phyloP scores from a whole-genome alignment of 805 yeast genomes.

The Candida koratica region DNA sequence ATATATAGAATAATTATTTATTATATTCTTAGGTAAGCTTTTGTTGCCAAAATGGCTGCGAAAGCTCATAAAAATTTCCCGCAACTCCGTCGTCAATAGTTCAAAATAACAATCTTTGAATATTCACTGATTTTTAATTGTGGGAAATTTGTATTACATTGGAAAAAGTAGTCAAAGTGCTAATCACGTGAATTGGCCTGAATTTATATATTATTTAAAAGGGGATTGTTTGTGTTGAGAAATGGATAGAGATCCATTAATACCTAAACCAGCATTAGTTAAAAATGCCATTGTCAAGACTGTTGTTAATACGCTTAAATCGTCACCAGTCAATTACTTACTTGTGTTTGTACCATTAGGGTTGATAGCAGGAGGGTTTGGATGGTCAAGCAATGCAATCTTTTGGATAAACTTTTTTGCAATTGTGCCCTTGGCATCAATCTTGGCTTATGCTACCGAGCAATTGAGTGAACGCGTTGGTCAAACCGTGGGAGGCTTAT shows the following conservation, averaged over 20 bases:
- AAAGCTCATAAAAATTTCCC: constrained; percentile 4
- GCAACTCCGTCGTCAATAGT: not conserved
- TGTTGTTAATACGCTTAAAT: constrained; percentile 30
- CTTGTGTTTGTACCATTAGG: constrained; percentile 89
- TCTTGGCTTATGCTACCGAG: constrained; percentile 90
- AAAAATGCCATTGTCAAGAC: constrained; percentile 15
- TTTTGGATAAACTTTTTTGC: constrained; percentile 82
- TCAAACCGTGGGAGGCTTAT: constrained; percentile 85
- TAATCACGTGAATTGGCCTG: no score
- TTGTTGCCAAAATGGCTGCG: constrained; percentile 2
- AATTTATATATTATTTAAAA: no score
- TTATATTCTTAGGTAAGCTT: no score
- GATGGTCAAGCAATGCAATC: constrained; percentile 49
- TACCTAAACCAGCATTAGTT: constrained; percentile 1
- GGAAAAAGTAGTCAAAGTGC: no score
- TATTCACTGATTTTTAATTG: not conserved
- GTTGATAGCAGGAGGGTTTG: constrained; percentile 60
- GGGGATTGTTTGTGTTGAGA: no score
- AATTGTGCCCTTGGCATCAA: constrained; percentile 87
- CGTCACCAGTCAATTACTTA: constrained; percentile 73
- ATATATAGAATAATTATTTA: no score
- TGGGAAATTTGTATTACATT: no score
- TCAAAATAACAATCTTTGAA: not conserved
- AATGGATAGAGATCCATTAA: constrained; percentile 5
- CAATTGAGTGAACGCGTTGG: constrained; percentile 86